These are phyloP conservation scores for Penicillium steckii DNA, from an alignment of 495 filamentous ascomycete genomes.

Conservation along the genomic window DNA sequence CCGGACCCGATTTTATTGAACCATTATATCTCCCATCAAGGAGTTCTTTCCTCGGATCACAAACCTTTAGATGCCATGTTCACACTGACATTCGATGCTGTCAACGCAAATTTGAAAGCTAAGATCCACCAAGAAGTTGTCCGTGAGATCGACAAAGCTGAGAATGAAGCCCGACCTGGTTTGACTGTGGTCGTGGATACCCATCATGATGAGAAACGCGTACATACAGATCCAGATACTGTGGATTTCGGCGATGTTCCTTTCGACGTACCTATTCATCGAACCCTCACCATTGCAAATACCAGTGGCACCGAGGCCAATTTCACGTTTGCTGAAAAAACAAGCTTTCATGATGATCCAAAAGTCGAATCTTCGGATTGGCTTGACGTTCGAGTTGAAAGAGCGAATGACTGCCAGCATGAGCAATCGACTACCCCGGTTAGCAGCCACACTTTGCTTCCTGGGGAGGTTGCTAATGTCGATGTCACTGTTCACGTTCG, in stretches of 20 bases:
- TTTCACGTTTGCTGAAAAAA: constrained; percentile 71
- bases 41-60: constrained; percentile 89
- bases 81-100: constrained; percentile 76
- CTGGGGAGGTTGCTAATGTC: constrained; percentile 77
- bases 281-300: constrained; percentile 82
- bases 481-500: constrained; percentile 63
- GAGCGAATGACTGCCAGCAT: constrained; percentile 32
- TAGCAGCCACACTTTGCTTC: constrained; percentile 62
- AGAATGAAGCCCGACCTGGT: constrained; percentile 85
- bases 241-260: constrained; percentile 75
- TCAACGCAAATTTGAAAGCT: constrained; percentile 77
- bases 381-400: constrained; percentile 65
- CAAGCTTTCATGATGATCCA: constrained; percentile 46
- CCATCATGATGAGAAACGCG: constrained; percentile 30
- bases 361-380: constrained; percentile 53
- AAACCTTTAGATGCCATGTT: constrained; percentile 86
- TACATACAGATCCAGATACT: constrained; percentile 48
- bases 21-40: constrained; percentile 83
- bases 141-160: constrained; percentile 80
- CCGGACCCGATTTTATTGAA: constrained; percentile 61
- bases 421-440: constrained; percentile 29
- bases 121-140: constrained; percentile 85
- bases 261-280: constrained; percentile 61
- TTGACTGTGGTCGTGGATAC: constrained; percentile 82
- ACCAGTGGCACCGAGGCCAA: constrained; percentile 76